These are phyloP conservation scores for Albugo laibachii DNA, from an alignment of 352 stramenopile species.

Conservation along the genomic window DNA sequence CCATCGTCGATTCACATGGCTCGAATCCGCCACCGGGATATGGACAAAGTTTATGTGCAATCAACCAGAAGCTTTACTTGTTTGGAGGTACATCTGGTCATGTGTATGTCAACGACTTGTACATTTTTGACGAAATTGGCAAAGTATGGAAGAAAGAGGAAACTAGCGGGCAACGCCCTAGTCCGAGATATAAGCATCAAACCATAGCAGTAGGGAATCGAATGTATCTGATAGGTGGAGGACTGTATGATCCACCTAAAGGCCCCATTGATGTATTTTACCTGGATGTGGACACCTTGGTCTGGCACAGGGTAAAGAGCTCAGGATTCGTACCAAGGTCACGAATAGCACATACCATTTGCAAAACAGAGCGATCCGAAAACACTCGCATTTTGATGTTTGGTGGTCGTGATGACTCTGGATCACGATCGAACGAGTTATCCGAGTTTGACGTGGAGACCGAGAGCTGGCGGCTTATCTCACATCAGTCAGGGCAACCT, in stretches of 20 bases:
- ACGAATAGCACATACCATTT: constrained; percentile 61
- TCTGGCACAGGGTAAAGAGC: constrained; percentile 39
- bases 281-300: constrained; percentile 49
- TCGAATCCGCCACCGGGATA: constrained; percentile 49
- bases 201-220: constrained; percentile 35
- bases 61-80: constrained; percentile 64
- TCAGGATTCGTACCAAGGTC: constrained; percentile 41
- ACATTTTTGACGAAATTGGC: constrained; percentile 56
- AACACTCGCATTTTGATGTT: constrained; percentile 46
- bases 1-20: constrained; percentile 44
- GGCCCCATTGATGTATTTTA: constrained; percentile 61
- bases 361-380: constrained; percentile 21
- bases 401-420: constrained; percentile 50
- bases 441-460: constrained; percentile 42
- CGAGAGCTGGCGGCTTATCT: constrained; percentile 36
- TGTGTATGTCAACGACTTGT: constrained; percentile 71
- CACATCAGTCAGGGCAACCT: constrained; percentile 32
- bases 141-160: constrained; percentile 54
- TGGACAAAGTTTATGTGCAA: constrained; percentile 50
- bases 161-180: constrained; percentile 33
- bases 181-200: constrained; percentile 71
- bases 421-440: constrained; percentile 40
- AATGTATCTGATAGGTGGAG: constrained; percentile 66
- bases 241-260: constrained; percentile 64
- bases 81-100: constrained; percentile 65